phyloP scores from a whole-genome alignment of 2,329 filamentous ascomycete genomes.

The Fusarium albosuccineum region DNA sequence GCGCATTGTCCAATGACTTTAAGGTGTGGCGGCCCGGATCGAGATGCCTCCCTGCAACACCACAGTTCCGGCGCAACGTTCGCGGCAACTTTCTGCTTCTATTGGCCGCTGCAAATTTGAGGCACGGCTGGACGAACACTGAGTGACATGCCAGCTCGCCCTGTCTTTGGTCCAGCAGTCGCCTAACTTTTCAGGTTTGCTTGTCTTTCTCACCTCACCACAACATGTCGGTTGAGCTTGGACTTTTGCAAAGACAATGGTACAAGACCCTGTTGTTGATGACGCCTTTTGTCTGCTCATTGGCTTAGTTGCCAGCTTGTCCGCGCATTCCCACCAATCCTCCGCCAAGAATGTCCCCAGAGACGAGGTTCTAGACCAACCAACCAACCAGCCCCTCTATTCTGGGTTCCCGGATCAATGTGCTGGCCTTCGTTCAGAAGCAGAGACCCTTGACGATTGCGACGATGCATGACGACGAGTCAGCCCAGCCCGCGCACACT shows the following conservation, averaged over 20 bases:
- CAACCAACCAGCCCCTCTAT: background rate
- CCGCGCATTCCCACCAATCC: too few species aligned
- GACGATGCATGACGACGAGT: constrained; percentile 22
- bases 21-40: constrained; percentile 40
- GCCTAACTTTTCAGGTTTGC: background rate
- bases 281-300: background rate
- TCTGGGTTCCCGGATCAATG: constrained; percentile 27
- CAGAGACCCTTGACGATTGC: constrained; percentile 5
- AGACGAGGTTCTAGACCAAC: constrained; percentile 3
- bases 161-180: background rate
- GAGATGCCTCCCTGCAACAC: constrained; percentile 30
- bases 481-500: background rate
- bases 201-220: background rate
- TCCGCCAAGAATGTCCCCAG: too few species aligned
- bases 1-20: constrained; percentile 25
- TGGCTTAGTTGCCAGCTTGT: constrained; percentile 6
- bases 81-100: too few species aligned
- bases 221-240: too few species aligned
- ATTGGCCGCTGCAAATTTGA: too few species aligned
- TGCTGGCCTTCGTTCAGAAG: constrained; percentile 7
- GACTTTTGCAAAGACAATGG: too few species aligned
- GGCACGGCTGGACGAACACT: background rate
- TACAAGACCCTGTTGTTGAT: constrained; percentile 21
- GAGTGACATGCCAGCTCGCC: too few species aligned
- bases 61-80: constrained; percentile 13